Evolutionary conservation across 1,139 yeast species (phyloP), one percentile per base, ranked within the genome.

Genomic region (Scheffersomyces titani): DNA sequence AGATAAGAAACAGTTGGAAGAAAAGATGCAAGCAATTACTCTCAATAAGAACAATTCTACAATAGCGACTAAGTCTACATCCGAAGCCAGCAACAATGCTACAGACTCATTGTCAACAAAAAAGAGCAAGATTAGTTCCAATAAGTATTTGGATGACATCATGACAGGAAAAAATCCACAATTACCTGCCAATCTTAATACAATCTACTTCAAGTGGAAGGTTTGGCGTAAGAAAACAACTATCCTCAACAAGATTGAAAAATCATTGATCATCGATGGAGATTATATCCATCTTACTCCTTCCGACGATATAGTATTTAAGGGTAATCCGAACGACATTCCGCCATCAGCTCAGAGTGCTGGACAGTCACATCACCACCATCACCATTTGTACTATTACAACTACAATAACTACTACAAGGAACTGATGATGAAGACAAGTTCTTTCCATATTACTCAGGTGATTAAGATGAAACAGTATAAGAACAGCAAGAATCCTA

Each of bases 211-310:
- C 65, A 81, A 83, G 55, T 84, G 93, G 85, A 88, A 85, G 49
- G 97, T 94, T 0, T 91, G 92, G 90, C 82, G 98, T 63, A 85
- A 96, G 59, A 94, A 92, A 67, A 86, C 93, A 78, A 88, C 96
- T 0, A 88, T 94, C 65, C 85, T 90, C 60, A 86, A 87, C 57
- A 83, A 92, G 54, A 91, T 92, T 59, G 97, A 93, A 63, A 85
- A 96, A 63, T 85, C 92, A 1, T 76, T 94, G 52, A 93, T 96
- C 1, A 84, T 94, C 50, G 98, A 94, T 71, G 98, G 98, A 19
- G 97, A 92, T 66, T 93, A 92, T 67, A 86, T 94, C 18, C 96
- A 93, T 68, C 83, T 94, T 54, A 86, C 93, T 65, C 98, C 98
- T 1, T 86, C 93, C 1, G 89, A 87, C 62, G 81, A 78, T 57